A percentile compares a stretch with the other conserved stretches of the same genome.
These are phyloP conservation scores for Pleoardoris graminearum DNA, from an alignment of 2,329 filamentous ascomycete genomes.

Conservation along the genomic window DNA sequence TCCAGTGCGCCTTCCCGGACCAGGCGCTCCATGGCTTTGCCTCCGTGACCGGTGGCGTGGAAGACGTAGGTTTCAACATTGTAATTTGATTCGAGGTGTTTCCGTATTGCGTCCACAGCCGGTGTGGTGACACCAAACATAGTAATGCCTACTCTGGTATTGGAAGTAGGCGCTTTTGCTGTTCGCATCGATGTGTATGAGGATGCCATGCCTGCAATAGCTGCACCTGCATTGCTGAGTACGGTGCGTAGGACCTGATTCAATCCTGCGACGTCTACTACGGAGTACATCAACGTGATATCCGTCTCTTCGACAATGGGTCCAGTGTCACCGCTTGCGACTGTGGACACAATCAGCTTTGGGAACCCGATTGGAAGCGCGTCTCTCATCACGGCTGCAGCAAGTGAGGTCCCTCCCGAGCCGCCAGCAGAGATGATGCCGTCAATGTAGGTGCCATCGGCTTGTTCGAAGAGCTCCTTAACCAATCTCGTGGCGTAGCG, in stretches of 20 bases:
- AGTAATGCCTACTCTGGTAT: constrained; percentile 64
- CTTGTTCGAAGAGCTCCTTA: constrained; percentile 42
- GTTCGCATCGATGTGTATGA: constrained; percentile 43
- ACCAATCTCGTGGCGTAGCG: constrained; percentile 52
- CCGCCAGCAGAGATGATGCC: constrained; percentile 65
- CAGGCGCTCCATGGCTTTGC: constrained; percentile 69
- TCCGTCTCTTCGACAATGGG: constrained; percentile 70
- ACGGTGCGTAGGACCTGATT: constrained; percentile 63
- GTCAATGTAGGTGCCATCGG: constrained; percentile 48
- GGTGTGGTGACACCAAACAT: constrained; percentile 79
- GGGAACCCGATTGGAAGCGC: constrained; percentile 67
- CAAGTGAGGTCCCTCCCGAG: constrained; percentile 64
- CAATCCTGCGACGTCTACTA: constrained; percentile 70
- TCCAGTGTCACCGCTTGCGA: constrained; percentile 67
- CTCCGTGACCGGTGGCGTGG: constrained; percentile 70
- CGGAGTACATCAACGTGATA: constrained; percentile 70
- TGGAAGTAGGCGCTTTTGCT: constrained; percentile 13
- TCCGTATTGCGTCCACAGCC: constrained; percentile 60
- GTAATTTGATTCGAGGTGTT: constrained; percentile 47
- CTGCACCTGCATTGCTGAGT: constrained; percentile 64
- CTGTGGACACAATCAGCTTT: constrained; percentile 71
- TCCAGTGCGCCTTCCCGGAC: constrained; percentile 62
- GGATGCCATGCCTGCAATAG: constrained; percentile 62
- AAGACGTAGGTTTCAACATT: constrained; percentile 66
- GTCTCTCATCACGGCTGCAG: constrained; percentile 63